Conservation (phyloP, 1,284 basidiomycete genomes). For the Boletus smithii region DNA sequence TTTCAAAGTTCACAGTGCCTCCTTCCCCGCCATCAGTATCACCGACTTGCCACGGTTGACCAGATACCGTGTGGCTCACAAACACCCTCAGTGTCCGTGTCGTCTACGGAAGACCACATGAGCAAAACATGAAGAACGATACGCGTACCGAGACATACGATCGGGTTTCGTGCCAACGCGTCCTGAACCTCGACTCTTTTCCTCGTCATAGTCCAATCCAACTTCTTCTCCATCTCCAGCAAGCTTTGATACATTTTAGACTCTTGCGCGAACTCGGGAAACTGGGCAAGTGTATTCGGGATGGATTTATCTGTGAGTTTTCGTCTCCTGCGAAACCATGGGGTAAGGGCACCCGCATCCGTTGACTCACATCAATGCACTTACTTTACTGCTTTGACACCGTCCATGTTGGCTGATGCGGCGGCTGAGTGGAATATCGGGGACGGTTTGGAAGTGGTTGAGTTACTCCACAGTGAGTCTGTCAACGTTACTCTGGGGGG, state of each 20-base stretch:
- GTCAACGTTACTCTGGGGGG: background rate
- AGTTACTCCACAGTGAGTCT: too few species aligned
- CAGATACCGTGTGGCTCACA: slow-evolving; percentile 83
- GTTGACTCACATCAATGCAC: background rate
- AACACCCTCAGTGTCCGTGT: slow-evolving; percentile 87
- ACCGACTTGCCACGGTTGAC: slow-evolving; percentile 78
- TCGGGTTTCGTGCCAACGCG: slow-evolving; percentile 58
- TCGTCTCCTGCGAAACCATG: slow-evolving; percentile 51
- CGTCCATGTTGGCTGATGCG: slow-evolving; percentile 41
- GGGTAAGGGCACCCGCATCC: background rate
- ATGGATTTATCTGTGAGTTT: slow-evolving; percentile 79
- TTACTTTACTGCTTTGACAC: slow-evolving; percentile 38
- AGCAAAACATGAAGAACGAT: background rate
- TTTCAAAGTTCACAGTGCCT: slow-evolving; percentile 45
- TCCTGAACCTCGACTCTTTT: slow-evolving; percentile 91
- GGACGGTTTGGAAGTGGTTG: background rate
- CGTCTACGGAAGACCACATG: slow-evolving; percentile 46
- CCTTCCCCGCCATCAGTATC: slow-evolving; percentile 33
- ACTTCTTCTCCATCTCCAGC: slow-evolving; percentile 83
- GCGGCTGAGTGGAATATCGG: background rate
- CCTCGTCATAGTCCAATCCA: slow-evolving; percentile 94
- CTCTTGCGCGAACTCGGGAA: slow-evolving; percentile 72
- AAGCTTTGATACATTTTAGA: slow-evolving; percentile 86
- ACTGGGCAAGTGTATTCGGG: slow-evolving; percentile 65
- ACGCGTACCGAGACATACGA: slow-evolving; percentile 39